Percentiles rank a stretch among this genome's conserved stretches.
These are phyloP conservation scores for Mycena alexandri DNA, from an alignment of 768 basidiomycete genomes.

Conservation along the genomic window DNA sequence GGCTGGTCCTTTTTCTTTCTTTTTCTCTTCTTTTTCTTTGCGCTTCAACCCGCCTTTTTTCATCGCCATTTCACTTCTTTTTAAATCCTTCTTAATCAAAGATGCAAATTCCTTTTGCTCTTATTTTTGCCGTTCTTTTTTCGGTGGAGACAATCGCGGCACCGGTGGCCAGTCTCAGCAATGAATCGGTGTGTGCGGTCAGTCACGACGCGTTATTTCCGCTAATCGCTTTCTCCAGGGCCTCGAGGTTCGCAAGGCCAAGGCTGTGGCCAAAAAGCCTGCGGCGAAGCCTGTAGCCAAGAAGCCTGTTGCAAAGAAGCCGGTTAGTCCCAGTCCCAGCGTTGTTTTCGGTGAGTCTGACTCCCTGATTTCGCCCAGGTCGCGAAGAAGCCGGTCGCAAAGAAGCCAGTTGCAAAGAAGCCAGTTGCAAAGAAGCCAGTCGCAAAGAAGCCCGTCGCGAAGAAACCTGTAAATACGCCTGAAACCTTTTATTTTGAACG, in stretches of 20 bases:
- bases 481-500: neutral
- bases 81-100: neutral
- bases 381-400: neutral
- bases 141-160: slow-evolving; percentile 11
- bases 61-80: neutral
- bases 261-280: neutral
- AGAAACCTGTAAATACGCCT: neutral
- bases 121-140: slow-evolving; percentile 2
- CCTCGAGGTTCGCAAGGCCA: slow-evolving; percentile 8
- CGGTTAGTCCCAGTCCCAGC: neutral
- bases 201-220: neutral
- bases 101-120: slow-evolving; percentile 9
- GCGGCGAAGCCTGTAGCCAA: neutral
- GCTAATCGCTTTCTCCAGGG: neutral
- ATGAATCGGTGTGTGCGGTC: neutral
- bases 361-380: too few species aligned
- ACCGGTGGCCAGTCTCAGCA: neutral
- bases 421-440: too few species aligned
- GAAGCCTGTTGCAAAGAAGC: neutral
- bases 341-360: neutral
- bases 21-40: neutral
- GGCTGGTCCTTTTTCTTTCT: slow-evolving; percentile 10
- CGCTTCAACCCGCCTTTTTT: neutral
- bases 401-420: neutral
- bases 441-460: neutral